These are phyloP conservation scores for Pelargonium exstipulatum DNA, from an alignment of 441 rosid genomes.

Conservation along the genomic window DNA sequence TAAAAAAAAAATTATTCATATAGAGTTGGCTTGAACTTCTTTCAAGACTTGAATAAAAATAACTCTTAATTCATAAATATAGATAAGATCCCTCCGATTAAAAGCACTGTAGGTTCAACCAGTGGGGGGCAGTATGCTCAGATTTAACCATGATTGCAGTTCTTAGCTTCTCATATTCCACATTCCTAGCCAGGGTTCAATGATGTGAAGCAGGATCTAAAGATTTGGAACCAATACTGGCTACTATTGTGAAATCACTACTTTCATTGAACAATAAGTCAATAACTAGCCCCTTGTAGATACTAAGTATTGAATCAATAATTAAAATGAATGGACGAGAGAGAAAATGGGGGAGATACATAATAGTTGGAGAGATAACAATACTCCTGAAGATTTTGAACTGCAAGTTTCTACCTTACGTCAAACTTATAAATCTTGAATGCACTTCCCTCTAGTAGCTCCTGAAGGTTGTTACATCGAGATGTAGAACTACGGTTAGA, in stretches of 20 bases:
- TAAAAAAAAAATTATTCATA: no score
- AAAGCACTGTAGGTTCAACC: neutral
- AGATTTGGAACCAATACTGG: neutral
- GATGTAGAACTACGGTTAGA: constrained; percentile 50
- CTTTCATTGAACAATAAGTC: no score
- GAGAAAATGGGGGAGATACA: no score
- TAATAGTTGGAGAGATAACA: neutral
- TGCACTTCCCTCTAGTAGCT: constrained; percentile 46
- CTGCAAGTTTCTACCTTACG: constrained; percentile 42
- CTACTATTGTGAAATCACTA: no score
- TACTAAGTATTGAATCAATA: neutral
- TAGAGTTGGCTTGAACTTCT: neutral
- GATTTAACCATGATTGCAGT: neutral
- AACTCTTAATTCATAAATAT: neutral
- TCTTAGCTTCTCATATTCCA: neutral
- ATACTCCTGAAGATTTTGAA: constrained; percentile 8
- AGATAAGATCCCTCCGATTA: neutral
- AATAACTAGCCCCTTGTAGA: no score
- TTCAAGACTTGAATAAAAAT: constrained; percentile 1
- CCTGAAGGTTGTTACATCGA: constrained; percentile 57
- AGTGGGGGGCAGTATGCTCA: neutral
- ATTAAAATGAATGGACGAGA: neutral
- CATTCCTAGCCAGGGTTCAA: neutral
- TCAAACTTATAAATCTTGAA: constrained; percentile 59
- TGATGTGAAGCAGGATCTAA: neutral